Evolutionary conservation across 257 asterid genomes (phyloP).

Genomic region (Catharanthus roseus): DNA sequence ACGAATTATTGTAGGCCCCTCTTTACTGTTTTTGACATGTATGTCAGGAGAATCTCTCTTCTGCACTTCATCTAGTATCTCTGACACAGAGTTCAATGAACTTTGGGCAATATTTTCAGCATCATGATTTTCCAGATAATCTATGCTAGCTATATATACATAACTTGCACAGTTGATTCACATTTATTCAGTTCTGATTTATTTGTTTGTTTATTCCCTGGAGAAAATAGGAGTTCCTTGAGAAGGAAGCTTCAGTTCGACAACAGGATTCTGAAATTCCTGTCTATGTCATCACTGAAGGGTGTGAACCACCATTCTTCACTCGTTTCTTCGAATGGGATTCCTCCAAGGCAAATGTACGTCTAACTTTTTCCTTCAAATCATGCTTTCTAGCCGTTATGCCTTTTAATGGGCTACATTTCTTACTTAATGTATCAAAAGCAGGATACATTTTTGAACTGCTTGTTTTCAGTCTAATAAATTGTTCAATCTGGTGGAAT

Average conservation of each 20-base stretch:
- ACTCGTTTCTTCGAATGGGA: conserved; percentile 84
- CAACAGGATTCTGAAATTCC: conserved; percentile 52
- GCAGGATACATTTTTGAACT: not conserved
- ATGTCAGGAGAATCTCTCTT: not conserved
- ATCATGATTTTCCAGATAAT: not conserved
- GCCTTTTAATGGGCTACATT: not conserved
- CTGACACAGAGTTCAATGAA: not conserved
- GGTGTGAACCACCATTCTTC: conserved; percentile 72
- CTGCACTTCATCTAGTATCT: not conserved
- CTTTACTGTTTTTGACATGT: not conserved
- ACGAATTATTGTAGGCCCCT: not conserved
- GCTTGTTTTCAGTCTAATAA: not conserved
- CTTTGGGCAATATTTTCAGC: not conserved
- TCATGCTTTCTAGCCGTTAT: not conserved
- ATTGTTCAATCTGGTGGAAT: not conserved
- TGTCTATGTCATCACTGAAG: conserved; percentile 60
- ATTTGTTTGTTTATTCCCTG: conserved; percentile 16
- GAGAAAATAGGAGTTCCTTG: conserved; percentile 52
- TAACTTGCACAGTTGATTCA: not conserved
- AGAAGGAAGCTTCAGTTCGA: conserved; percentile 46
- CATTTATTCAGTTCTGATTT: not conserved
- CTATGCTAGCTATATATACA: not conserved
- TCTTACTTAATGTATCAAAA: not conserved
- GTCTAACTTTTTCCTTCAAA: conserved; percentile 12
- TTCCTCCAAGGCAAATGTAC: conserved; percentile 55